Evolutionary conservation across 768 basidiomycete species (phyloP), one percentile per base, ranked within the genome.

Genomic region (Mycena capillaripes): DNA sequence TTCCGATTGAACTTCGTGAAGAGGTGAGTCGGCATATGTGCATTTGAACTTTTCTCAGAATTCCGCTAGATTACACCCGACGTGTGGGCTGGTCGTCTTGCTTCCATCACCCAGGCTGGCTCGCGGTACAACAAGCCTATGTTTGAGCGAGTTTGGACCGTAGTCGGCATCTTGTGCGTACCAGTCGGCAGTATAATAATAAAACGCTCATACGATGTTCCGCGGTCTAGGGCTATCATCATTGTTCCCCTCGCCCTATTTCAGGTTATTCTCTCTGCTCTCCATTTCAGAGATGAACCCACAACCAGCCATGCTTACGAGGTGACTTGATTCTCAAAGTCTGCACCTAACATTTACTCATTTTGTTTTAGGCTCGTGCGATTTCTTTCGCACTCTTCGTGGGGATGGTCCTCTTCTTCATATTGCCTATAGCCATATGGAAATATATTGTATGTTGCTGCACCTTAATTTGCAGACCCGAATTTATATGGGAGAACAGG

Each of bases 361-460:
- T 38, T 38, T 16, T 58, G 56, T 23, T 40, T n/a, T 29, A 85
- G 64, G 82, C 85, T 17, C 84, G 86, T 27, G 76, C 80, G 17
- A 79, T 83, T 40, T 77, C 80, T 23, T 70, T 87, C 40, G 84
- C 75, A 8, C 76, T 84, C 29, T 82, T 80, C 27, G n/a, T 89
- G 55, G 87, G 77, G 19, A 76, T 82, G 23, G 70, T 84, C 62
- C 29, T 85, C 29, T 46, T 88, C 59, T 81, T 89, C 76, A 77
- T 81, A 53, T 46, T 79, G 4, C 89, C 89, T 8, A 76, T 88
- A 48, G 53, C 82, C 46, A 50, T 85, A 27, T 90, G 88, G 88
- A 90, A 90, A 72, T 81, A 76, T 38, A 70, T 82, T 65, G 83
- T 85, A 48, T 46, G 85, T 83, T n/a, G 34, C 42, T 48, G 36